A percentile compares a stretch with the other conserved stretches of the same genome.
Conservation (phyloP, 805 yeast genomes). For the Sporopachydermia lactativora region DNA sequence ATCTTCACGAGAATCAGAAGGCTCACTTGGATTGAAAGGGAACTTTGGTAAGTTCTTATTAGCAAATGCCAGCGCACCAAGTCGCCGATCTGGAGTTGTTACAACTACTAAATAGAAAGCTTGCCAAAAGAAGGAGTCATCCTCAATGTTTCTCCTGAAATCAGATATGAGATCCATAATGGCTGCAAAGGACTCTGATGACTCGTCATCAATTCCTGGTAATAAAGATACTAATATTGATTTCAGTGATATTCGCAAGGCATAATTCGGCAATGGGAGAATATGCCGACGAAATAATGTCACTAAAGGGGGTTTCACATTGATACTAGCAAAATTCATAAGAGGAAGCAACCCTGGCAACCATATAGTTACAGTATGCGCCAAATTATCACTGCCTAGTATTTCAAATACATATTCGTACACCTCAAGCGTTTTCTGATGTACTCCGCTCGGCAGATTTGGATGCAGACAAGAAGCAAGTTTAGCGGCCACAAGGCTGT, state of each 20-base stretch:
- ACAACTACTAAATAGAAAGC: slow-evolving; percentile 61
- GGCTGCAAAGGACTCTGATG: slow-evolving; percentile 64
- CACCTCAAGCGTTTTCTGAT: slow-evolving; percentile 70
- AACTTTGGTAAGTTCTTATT: slow-evolving; percentile 51
- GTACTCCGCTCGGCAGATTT: slow-evolving; percentile 88
- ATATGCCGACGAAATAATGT: slow-evolving; percentile 44
- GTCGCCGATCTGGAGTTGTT: slow-evolving; percentile 62
- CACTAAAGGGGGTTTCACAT: slow-evolving; percentile 68
- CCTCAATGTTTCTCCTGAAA: slow-evolving; percentile 39
- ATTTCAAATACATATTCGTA: slow-evolving; percentile 58
- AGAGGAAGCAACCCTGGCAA: slow-evolving; percentile 86
- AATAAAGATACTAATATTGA: slow-evolving; percentile 63
- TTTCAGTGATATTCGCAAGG: slow-evolving; percentile 41
- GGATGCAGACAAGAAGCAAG: slow-evolving; percentile 73
- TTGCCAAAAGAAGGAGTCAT: slow-evolving; percentile 80
- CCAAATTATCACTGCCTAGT: slow-evolving; percentile 40
- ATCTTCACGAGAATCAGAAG: slow-evolving; percentile 18
- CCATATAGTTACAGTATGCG: slow-evolving; percentile 58
- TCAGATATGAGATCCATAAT: slow-evolving; percentile 45
- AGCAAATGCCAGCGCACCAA: slow-evolving; percentile 77
- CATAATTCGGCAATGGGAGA: slow-evolving; percentile 31
- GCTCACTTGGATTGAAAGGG: slow-evolving; percentile 16
- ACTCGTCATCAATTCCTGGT: slow-evolving; percentile 88
- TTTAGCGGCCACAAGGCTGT: slow-evolving; percentile 50
- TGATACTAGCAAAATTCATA: slow-evolving; percentile 77